Base-by-base conservation (phyloP, 1,139 yeast genomes). In the Pichia sp. region DNA sequence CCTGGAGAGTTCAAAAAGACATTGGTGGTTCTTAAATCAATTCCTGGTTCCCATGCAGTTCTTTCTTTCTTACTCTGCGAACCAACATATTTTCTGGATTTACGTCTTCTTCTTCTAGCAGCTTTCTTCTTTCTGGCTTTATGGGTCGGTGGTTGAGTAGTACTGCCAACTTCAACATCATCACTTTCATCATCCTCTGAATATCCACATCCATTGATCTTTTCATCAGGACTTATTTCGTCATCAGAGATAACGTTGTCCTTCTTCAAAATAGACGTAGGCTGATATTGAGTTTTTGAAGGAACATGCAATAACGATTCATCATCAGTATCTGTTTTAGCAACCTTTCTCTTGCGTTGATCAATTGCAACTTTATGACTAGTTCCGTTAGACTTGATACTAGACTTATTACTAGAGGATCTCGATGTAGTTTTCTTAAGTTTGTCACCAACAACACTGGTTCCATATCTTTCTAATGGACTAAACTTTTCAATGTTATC, bases 41-140 rank as follows among this genome's bases (percentile, higher is more conserved):
- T 69, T 15, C 83, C 83, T 0, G 83, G 83, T 54, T 78, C 83
- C 77, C 78, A 73, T 18, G 71, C 74, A 8, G 76, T 71, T 52
- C 72, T 55, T 41, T 63, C 67, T 40, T 69, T 60, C 21, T 68
- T 67, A 33, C 59, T 57, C 11, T 62, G 62, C 24, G 69, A 59
- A 12, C 68, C 70, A 7, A 54, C 53, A 46, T 68, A 68, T 40
- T 61, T 62, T 47, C 73, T 57, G 40, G 56, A 52, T 22, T 55
- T 53, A 24, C 47, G 39, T 11, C 46, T 42, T n/a, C 48, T 43
- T 18, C 44, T 48, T 14, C 51, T 38, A 17, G 38, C 42, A 17
- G 42, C 36, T 15, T 41, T 38, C 28, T 44, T 51, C 33, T 30
- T 40, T 21, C 32, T 39, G 12, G 21, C 10, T 24, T 18, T 40